Conservation (phyloP, 495 filamentous ascomycete species). For the Glonium stellatum region DNA sequence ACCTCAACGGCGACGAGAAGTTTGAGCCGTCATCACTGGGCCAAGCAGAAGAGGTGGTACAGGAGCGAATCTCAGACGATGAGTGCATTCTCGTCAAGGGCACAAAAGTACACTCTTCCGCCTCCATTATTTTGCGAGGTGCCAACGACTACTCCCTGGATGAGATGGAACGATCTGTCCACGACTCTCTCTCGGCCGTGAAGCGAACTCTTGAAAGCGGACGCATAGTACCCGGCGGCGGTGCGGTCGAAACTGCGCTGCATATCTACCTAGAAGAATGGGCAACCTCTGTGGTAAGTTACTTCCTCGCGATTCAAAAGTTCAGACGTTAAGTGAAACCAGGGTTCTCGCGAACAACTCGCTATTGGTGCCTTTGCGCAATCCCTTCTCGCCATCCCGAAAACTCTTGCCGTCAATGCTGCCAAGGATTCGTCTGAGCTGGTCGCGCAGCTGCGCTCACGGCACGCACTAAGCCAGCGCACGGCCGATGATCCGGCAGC, state of each 20-base stretch:
- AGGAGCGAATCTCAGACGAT: conserved; percentile 97
- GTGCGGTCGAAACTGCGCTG: conserved; percentile 95
- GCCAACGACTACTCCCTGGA: conserved; percentile 95
- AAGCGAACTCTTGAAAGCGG: conserved; percentile 97
- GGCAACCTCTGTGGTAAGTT: conserved; percentile 82
- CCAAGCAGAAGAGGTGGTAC: conserved; percentile 86
- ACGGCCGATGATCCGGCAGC: conserved; percentile 50
- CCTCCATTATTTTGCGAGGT: conserved; percentile 93
- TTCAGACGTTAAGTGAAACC: neutral
- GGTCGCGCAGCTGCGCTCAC: conserved; percentile 87
- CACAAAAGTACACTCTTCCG: conserved; percentile 85
- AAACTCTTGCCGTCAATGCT: conserved; percentile 94
- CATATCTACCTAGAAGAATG: conserved; percentile 99
- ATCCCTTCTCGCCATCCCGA: conserved; percentile 88
- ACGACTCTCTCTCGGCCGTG: conserved; percentile 92
- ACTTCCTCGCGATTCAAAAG: neutral
- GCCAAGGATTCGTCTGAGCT: conserved; percentile 94
- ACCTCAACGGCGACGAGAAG: conserved; percentile 94
- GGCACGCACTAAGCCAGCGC: conserved; percentile 89
- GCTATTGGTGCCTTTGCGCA: conserved; percentile 97
- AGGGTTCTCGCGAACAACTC: conserved; percentile 93
- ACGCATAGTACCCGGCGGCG: conserved; percentile 91
- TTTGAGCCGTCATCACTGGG: conserved; percentile 87
- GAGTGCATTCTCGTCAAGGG: conserved; percentile 97
- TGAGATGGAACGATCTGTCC: conserved; percentile 98